Conservation (phyloP, 2,329 filamentous ascomycete species). For the Epichloe sylvatica region DNA sequence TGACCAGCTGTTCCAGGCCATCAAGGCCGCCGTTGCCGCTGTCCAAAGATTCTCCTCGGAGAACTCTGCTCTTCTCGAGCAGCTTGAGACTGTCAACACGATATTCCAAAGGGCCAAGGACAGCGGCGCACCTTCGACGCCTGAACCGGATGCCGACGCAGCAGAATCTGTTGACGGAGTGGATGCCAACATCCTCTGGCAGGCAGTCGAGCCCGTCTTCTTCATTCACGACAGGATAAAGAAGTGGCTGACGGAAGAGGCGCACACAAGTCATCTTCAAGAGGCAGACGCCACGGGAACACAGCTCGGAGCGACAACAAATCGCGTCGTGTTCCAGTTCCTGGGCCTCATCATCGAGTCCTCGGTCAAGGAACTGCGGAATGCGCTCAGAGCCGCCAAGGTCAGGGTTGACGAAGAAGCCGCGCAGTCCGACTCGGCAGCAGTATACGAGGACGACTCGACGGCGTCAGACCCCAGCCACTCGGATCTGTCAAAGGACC, state of each 20-base stretch:
- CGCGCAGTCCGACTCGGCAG: slow-evolving; percentile 41
- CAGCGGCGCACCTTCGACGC: slow-evolving; percentile 3
- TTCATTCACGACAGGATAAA: slow-evolving; percentile 34
- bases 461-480: slow-evolving; percentile 57
- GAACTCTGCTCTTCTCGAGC: slow-evolving; percentile 11
- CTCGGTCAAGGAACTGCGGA: slow-evolving; percentile 69
- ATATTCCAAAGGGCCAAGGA: slow-evolving; percentile 15
- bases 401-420: slow-evolving; percentile 17
- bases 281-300: slow-evolving; percentile 9
- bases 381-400: slow-evolving; percentile 43
- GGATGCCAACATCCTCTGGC: slow-evolving; percentile 45
- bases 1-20: slow-evolving; percentile 17
- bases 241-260: slow-evolving; percentile 55
- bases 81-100: slow-evolving; percentile 14
- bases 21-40: slow-evolving; percentile 14
- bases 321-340: slow-evolving; percentile 77
- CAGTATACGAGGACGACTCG: slow-evolving; percentile 58
- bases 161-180: neutral
- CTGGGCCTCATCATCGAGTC: slow-evolving; percentile 78
- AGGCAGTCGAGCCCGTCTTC: slow-evolving; percentile 70
- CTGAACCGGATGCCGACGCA: slow-evolving; percentile 7
- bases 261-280: slow-evolving; percentile 18
- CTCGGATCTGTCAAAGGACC: slow-evolving; percentile 65
- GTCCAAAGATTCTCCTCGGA: slow-evolving; percentile 13
- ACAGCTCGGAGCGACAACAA: slow-evolving; percentile 53